phyloP scores from a whole-genome alignment of 2,329 filamentous ascomycete species.

The Neonectria magnoliae region DNA sequence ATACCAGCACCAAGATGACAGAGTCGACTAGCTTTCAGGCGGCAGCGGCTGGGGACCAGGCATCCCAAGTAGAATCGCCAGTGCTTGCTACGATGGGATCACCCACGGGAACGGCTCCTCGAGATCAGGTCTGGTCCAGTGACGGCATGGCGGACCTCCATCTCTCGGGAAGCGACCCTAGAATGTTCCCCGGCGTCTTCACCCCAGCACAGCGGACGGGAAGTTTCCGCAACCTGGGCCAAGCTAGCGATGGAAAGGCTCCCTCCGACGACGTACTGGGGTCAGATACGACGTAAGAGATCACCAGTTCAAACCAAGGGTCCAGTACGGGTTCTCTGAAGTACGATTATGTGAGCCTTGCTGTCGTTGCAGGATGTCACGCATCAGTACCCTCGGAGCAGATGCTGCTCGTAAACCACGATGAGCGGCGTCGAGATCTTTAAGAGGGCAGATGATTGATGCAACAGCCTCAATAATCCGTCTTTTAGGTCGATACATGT shows the following conservation, averaged over 20 bases:
- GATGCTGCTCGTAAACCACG: not conserved
- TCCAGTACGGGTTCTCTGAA: not conserved
- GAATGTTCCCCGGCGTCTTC: constrained; percentile 77
- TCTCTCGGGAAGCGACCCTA: constrained; percentile 70
- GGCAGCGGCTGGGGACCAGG: constrained; percentile 11
- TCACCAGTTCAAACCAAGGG: not conserved
- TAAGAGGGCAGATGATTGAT: constrained; percentile 15
- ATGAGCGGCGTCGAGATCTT: not conserved
- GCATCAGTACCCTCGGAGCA: not conserved
- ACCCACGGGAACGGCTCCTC: constrained; percentile 32
- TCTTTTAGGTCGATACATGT: not conserved
- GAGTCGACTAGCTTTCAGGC: constrained; percentile 29
- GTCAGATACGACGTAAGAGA: constrained; percentile 18
- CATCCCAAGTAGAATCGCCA: constrained; percentile 22
- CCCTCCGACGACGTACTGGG: constrained; percentile 31
- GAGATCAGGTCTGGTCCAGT: constrained; percentile 51
- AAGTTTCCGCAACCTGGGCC: constrained; percentile 49
- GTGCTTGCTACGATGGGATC: constrained; percentile 32
- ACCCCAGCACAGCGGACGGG: constrained; percentile 58
- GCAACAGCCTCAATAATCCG: constrained; percentile 4
- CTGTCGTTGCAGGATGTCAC: not conserved
- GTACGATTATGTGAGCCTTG: not conserved
- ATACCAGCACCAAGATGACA: constrained; percentile 27
- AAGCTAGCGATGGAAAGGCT: constrained; percentile 37
- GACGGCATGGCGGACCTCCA: constrained; percentile 56